Percentiles rank a stretch among this genome's conserved stretches.
Evolutionary conservation across 225 moss, liverwort and hornwort genomes (phyloP).

Genomic region (Anthoceros angustus): DNA sequence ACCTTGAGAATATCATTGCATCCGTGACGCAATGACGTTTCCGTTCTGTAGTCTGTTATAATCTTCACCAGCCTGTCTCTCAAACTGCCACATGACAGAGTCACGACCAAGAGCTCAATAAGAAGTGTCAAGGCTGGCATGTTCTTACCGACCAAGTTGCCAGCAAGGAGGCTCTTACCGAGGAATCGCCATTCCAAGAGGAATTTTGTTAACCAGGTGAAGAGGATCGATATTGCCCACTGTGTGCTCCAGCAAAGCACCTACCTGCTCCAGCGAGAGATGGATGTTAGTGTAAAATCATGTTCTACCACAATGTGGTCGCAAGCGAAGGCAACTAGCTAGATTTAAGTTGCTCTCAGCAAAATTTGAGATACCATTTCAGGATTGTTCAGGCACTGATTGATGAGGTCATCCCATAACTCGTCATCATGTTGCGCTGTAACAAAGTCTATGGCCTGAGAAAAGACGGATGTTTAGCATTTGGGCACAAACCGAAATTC

Average conservation of each 20-base stretch:
- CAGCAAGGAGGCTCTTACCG: conserved; percentile 22
- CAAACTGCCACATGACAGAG: conserved; percentile 37
- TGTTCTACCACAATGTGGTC: not conserved
- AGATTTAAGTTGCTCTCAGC: too few species aligned
- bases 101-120: not conserved
- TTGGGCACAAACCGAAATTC: not conserved
- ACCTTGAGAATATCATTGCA: conserved; percentile 93
- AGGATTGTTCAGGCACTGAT: conserved; percentile 83
- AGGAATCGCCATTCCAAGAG: conserved; percentile 80
- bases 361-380: conserved; percentile 44
- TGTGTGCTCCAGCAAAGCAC: conserved; percentile 83
- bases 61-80: conserved; percentile 83
- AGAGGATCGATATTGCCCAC: conserved; percentile 89
- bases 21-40: conserved; percentile 75
- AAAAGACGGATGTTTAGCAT: conserved; percentile 4
- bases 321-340: not conserved
- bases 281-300: not conserved
- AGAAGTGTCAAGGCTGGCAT: not conserved
- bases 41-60: conserved; percentile 88
- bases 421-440: conserved; percentile 89
- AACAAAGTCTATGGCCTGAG: conserved; percentile 80
- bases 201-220: conserved; percentile 70
- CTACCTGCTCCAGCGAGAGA: conserved; percentile 32
- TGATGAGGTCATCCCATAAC: conserved; percentile 95
- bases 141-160: not conserved